phyloP scores from a whole-genome alignment of 805 yeast genomes.

The Debaryomyces maramus region DNA sequence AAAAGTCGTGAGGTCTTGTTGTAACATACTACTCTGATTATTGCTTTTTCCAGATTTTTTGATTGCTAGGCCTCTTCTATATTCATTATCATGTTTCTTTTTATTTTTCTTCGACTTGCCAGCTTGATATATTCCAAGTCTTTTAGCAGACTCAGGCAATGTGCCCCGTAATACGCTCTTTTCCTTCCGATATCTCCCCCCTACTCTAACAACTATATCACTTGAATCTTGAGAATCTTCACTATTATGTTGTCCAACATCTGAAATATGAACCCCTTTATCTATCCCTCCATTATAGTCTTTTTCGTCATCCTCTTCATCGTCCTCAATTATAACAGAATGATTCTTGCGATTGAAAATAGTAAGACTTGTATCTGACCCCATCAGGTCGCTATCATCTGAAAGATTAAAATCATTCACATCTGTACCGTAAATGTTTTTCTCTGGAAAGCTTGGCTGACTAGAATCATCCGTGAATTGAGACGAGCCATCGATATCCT shows the following conservation, averaged over 20 bases:
- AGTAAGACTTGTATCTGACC: slow-evolving; percentile 1
- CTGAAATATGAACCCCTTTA: background rate
- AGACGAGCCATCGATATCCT: slow-evolving; percentile 1
- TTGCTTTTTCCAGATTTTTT: slow-evolving; percentile 17
- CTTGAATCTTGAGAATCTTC: slow-evolving; percentile 2
- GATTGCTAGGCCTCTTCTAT: slow-evolving; percentile 39
- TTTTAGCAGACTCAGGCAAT: slow-evolving; percentile 41
- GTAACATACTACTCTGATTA: background rate
- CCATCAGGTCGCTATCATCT: slow-evolving; percentile 9
- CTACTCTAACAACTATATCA: slow-evolving; percentile 21
- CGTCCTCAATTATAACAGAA: slow-evolving; percentile 6
- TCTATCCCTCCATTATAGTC: slow-evolving; percentile 1
- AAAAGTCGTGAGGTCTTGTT: slow-evolving; percentile 13
- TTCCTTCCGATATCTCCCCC: slow-evolving; percentile 26
- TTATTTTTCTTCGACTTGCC: slow-evolving; percentile 7
- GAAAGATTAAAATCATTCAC: slow-evolving; percentile 1
- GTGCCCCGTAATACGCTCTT: slow-evolving; percentile 35
- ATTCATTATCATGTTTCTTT: slow-evolving; percentile 10
- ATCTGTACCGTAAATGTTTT: slow-evolving; percentile 1
- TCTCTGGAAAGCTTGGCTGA: background rate
- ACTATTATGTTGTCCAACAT: slow-evolving; percentile 6
- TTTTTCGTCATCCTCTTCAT: slow-evolving; percentile 5
- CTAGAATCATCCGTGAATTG: slow-evolving; percentile 3
- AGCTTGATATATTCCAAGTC: slow-evolving; percentile 25
- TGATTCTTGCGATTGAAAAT: background rate